These are phyloP conservation scores for Komagataella pastoris DNA, from an alignment of 805 yeast species.

Conservation along the genomic window DNA sequence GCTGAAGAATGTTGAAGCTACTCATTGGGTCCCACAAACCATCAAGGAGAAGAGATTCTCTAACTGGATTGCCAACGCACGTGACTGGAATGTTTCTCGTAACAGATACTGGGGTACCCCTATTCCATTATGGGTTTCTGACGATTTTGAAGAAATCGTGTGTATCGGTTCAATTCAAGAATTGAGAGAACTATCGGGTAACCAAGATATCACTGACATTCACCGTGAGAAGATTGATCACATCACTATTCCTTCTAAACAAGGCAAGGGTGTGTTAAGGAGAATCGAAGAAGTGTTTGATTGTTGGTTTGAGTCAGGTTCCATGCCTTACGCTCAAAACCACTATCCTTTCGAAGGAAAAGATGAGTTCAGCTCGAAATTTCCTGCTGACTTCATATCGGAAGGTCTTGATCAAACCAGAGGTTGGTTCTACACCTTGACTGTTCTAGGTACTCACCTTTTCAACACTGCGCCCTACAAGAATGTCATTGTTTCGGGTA, in stretches of 20 bases:
- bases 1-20: slow-evolving; percentile 71
- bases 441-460: slow-evolving; percentile 89
- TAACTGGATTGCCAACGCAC: slow-evolving; percentile 96
- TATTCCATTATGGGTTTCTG: slow-evolving; percentile 94
- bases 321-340: slow-evolving; percentile 96
- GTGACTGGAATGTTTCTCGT: slow-evolving; percentile 98
- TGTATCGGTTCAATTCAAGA: slow-evolving; percentile 89
- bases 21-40: slow-evolving; percentile 88
- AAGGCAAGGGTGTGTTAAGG: slow-evolving; percentile 77
- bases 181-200: slow-evolving; percentile 76
- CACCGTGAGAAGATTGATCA: slow-evolving; percentile 91
- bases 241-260: slow-evolving; percentile 83
- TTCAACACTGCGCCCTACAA: slow-evolving; percentile 88
- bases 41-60: slow-evolving; percentile 93
- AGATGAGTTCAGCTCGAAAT: slow-evolving; percentile 55
- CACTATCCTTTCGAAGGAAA: slow-evolving; percentile 92
- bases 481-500: slow-evolving; percentile 93
- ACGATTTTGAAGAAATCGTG: slow-evolving; percentile 83
- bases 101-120: slow-evolving; percentile 99
- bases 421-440: slow-evolving; percentile 98
- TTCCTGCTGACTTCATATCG: slow-evolving; percentile 96
- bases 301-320: slow-evolving; percentile 99
- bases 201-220: slow-evolving; percentile 66
- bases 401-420: slow-evolving; percentile 99
- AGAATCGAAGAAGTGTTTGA: slow-evolving; percentile 97